Percentiles rank a stretch among this genome's conserved stretches.
Conservation (phyloP, 73 alveolate species). For the Paramecium sexaurelia region DNA sequence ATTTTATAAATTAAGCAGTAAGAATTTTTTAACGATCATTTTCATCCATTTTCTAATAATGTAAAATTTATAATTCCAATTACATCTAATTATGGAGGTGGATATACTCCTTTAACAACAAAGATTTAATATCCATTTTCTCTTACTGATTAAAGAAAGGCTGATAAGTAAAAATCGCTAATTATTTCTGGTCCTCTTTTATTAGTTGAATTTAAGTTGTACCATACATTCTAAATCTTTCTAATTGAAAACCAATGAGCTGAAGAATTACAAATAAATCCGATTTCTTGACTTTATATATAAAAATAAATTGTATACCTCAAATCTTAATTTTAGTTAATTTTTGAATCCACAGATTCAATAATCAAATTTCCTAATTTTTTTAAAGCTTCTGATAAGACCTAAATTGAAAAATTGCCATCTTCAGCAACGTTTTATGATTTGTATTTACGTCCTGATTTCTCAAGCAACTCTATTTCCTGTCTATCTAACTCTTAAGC, state of each 20-base stretch:
- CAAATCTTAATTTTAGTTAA: constrained; percentile 38
- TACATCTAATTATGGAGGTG: constrained; percentile 59
- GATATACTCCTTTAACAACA: constrained; percentile 77
- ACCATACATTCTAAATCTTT: constrained; percentile 91
- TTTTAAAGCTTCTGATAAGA: constrained; percentile 83
- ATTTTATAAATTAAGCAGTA: constrained; percentile 61
- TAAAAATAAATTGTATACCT: constrained; percentile 37
- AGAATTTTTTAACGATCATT: constrained; percentile 72
- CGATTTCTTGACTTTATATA: constrained; percentile 79
- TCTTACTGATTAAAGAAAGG: constrained; percentile 85
- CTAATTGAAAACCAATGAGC: constrained; percentile 96
- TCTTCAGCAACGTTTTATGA: constrained; percentile 89
- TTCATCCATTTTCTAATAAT: constrained; percentile 61
- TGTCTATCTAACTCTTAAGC: constrained; percentile 83
- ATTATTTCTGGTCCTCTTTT: constrained; percentile 91
- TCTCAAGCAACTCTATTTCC: constrained; percentile 72
- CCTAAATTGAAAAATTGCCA: constrained; percentile 93
- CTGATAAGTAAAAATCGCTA: constrained; percentile 87
- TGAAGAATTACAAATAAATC: constrained; percentile 87
- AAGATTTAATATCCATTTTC: constrained; percentile 89
- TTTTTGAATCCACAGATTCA: constrained; percentile 18
- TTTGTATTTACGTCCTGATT: constrained; percentile 47
- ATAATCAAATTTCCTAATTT: constrained; percentile 65
- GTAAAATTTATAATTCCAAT: background rate
- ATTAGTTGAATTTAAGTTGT: constrained; percentile 90